phyloP scores from a whole-genome alignment of 2,329 filamentous ascomycete genomes.

The Colletotrichum navitas region DNA sequence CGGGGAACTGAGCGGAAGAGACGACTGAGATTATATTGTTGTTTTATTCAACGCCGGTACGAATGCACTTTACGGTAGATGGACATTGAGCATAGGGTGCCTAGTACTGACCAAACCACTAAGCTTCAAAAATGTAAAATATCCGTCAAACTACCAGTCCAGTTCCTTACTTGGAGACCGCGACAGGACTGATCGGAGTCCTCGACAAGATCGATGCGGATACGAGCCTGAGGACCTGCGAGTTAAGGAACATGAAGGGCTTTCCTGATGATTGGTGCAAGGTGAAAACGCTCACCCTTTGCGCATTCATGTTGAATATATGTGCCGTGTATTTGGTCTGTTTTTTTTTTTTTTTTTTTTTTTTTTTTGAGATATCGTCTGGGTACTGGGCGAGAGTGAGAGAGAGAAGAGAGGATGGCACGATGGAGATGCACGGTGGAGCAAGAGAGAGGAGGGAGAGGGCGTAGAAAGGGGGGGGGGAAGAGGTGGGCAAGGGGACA shows the following conservation, averaged over 20 bases:
- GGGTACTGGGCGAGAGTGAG: no score
- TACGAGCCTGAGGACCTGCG: background rate
- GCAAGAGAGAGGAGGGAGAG: slow-evolving; percentile 17
- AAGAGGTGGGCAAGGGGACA: slow-evolving; percentile 10
- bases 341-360: no score
- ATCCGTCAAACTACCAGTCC: background rate
- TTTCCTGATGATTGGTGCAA: background rate
- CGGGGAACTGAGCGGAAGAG: slow-evolving; percentile 19
- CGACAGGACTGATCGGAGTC: background rate
- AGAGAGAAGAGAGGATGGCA: slow-evolving; percentile 41
- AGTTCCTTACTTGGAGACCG: background rate
- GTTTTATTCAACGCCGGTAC: background rate
- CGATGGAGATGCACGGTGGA: slow-evolving; percentile 30
- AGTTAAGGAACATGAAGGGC: background rate
- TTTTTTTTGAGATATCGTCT: background rate
- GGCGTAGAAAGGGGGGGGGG: slow-evolving; percentile 11
- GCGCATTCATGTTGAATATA: background rate
- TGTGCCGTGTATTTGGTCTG: background rate
- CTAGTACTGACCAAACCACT: background rate
- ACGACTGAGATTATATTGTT: slow-evolving; percentile 1
- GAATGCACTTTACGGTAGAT: background rate
- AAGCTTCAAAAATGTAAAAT: background rate
- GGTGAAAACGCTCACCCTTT: background rate
- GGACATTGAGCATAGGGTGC: background rate
- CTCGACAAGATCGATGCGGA: background rate